Base-by-base conservation (phyloP, 306 rosid genomes). In the Comarum palustre region DNA sequence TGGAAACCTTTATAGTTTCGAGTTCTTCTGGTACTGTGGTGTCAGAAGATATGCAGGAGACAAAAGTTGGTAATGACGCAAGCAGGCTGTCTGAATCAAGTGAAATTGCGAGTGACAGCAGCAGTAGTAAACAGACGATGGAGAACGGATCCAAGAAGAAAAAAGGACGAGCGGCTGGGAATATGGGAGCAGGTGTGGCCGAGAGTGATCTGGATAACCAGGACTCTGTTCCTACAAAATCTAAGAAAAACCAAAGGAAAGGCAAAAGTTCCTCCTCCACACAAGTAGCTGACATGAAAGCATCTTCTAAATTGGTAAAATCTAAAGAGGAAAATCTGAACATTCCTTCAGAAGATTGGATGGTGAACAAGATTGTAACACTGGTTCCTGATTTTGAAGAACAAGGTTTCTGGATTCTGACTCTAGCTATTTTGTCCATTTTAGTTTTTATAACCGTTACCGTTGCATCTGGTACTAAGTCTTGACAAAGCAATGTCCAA, bases 271-370 rank as follows among this genome's bases (percentile, higher is more conserved):
- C 81, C 66, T 77, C 93, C 62, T 81, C 83, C 4, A 73, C 77
- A 48, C 97, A 82, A 80, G 81, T 66, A 14, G 67, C 88, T 69
- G 96, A 87, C 68, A 74, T 87, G 73, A 93, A 89, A 81, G 54
- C 84, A 55, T 80, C 86, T 80, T 81, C 91, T 65, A 94, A 80
- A 84, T 74, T 87, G 57, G 84, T 68, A 75, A 89, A 88, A 86
- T 22, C 36, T 67, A 91, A 87, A 77, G 97, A 90, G 78, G 94
- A 86, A 36, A 84, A 82, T 81, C 80, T 72, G 72, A 80, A 71
- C 64, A 70, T 75, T 77, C 99, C 99, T 70, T 88, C 97, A 29
- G 96, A 91, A 87, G 96, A 90, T 73, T 94, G 97, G 99, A 79
- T 94, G 70, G 84, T 85, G 82, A 89, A 88, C 82, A 94, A 90